Evolutionary conservation across 805 yeast genomes (phyloP).

Genomic region (Grigorovia humatica): DNA sequence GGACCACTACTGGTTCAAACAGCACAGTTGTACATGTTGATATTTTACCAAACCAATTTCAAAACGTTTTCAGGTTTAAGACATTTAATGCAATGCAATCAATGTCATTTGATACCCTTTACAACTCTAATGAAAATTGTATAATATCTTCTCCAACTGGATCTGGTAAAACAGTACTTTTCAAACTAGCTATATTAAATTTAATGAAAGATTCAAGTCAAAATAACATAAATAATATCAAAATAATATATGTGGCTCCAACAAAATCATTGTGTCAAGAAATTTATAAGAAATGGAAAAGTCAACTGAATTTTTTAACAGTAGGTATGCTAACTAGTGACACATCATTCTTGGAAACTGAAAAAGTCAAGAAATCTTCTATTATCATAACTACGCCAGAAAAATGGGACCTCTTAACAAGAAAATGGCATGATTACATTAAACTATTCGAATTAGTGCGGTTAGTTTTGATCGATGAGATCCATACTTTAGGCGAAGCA

Average conservation of each 20-base stretch:
- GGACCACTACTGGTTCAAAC: neutral
- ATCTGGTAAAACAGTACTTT: slow-evolving; percentile 47
- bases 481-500: slow-evolving; percentile 36
- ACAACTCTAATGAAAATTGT: slow-evolving; percentile 30
- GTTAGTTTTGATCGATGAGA: slow-evolving; percentile 40
- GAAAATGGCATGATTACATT: slow-evolving; percentile 38
- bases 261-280: slow-evolving; percentile 49
- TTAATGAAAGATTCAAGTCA: slow-evolving; percentile 16
- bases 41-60: slow-evolving; percentile 31
- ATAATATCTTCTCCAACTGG: slow-evolving; percentile 50
- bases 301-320: slow-evolving; percentile 33
- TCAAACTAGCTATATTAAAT: slow-evolving; percentile 41
- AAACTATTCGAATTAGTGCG: slow-evolving; percentile 33
- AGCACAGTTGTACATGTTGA: neutral
- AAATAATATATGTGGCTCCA: slow-evolving; percentile 46
- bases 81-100: slow-evolving; percentile 43
- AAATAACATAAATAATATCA: slow-evolving; percentile 10
- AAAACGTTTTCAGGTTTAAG: slow-evolving; percentile 14
- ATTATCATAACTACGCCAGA: slow-evolving; percentile 52
- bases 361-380: slow-evolving; percentile 37
- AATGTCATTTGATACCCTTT: slow-evolving; percentile 32
- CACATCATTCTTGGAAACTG: slow-evolving; percentile 36
- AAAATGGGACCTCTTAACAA: slow-evolving; percentile 49
- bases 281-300: slow-evolving; percentile 37
- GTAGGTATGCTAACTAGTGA: slow-evolving; percentile 50